Percentiles rank a stretch among this genome's conserved stretches.
These are phyloP conservation scores for Coprinopsis marcescibilis DNA, from an alignment of 768 basidiomycete species.

Conservation along the genomic window DNA sequence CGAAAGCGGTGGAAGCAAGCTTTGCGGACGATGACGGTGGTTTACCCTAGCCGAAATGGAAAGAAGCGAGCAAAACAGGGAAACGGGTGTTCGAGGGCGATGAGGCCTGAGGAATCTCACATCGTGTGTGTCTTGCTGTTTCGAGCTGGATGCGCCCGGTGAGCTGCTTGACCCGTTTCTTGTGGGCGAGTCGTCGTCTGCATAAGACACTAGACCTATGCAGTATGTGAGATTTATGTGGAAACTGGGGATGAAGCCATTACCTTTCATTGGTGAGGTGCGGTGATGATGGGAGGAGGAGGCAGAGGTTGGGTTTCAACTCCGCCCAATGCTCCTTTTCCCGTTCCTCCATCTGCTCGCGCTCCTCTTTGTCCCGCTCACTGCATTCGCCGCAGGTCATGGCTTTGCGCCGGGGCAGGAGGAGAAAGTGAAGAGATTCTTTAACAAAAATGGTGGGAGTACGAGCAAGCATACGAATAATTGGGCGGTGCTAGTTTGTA, in stretches of 20 bases:
- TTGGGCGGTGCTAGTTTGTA: slow-evolving; percentile 95
- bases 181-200: not conserved
- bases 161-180: not conserved
- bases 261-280: not conserved
- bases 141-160: too few species aligned
- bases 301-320: not conserved
- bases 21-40: too few species aligned
- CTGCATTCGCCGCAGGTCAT: not conserved
- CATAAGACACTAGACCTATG: not conserved
- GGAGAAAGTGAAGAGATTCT: slow-evolving; percentile 40
- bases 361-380: not conserved
- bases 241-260: not conserved
- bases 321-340: slow-evolving; percentile 5
- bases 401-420: slow-evolving; percentile 20
- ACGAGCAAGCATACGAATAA: slow-evolving; percentile 80
- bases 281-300: not conserved
- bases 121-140: too few species aligned
- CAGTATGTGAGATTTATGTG: not conserved
- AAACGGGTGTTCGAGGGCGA: not conserved
- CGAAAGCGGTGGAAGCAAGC: too few species aligned
- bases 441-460: slow-evolving; percentile 31
- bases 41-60: not conserved
- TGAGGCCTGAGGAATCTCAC: not conserved
- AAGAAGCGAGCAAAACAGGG: not conserved
- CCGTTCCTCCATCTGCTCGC: not conserved